Percentiles rank a stretch among this genome's conserved stretches.
Evolutionary conservation across 1,284 basidiomycete genomes (phyloP).

Genomic region (Cystobasidiaceae sp.): DNA sequence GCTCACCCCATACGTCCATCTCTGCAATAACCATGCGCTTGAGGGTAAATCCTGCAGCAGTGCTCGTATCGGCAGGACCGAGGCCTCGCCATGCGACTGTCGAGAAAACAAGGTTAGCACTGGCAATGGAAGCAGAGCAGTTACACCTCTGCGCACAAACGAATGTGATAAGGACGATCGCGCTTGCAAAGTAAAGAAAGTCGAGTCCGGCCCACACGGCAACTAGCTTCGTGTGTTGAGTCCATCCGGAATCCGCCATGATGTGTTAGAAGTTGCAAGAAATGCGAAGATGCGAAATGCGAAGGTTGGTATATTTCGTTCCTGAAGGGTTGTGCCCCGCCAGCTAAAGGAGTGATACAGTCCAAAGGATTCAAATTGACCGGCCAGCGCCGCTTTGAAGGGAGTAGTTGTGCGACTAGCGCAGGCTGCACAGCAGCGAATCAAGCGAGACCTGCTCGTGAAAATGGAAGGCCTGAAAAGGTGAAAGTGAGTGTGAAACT

Average conservation of each 20-base stretch:
- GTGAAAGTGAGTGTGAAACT: too few species aligned
- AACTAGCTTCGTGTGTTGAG: not conserved
- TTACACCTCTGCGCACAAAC: not conserved
- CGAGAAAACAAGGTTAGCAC: not conserved
- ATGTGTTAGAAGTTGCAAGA: not conserved
- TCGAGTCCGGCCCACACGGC: slow-evolving; percentile 5
- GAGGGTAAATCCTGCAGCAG: not conserved
- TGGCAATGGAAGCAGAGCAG: not conserved
- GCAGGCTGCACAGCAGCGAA: not conserved
- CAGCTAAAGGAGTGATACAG: too few species aligned
- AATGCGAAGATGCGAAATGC: not conserved
- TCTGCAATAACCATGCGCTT: slow-evolving; percentile 2
- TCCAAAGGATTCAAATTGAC: not conserved
- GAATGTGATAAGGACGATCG: slow-evolving; percentile 1
- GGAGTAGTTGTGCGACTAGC: not conserved
- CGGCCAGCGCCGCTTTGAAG: not conserved
- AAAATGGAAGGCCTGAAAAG: not conserved
- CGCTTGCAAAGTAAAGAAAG: slow-evolving; percentile 5
- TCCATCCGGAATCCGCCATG: not conserved
- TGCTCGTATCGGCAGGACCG: not conserved
- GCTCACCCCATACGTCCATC: not conserved
- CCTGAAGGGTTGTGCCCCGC: too few species aligned
- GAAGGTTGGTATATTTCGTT: too few species aligned
- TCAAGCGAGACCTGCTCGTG: not conserved
- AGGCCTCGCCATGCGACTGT: slow-evolving; percentile 26